phyloP scores from a whole-genome alignment of 2,329 filamentous ascomycete genomes.

The Aspergillus glaucus region DNA sequence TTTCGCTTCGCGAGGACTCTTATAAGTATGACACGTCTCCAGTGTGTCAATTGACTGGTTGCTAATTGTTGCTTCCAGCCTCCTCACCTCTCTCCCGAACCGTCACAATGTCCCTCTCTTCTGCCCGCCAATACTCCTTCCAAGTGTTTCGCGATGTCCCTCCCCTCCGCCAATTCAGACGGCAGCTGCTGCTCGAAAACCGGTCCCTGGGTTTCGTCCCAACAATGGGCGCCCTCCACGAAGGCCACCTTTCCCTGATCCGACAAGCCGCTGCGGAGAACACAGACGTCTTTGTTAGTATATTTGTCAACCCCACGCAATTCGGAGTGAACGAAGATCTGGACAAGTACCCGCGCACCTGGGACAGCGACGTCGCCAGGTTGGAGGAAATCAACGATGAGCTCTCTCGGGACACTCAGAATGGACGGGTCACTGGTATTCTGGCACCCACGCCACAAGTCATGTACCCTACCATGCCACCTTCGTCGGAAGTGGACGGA shows the following conservation, averaged over 20 bases:
- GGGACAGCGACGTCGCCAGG: slow-evolving; percentile 66
- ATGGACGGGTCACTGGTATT: slow-evolving; percentile 68
- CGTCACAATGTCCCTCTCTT: slow-evolving; percentile 13
- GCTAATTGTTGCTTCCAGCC: slow-evolving; percentile 12
- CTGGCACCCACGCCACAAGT: slow-evolving; percentile 76
- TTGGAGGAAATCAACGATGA: slow-evolving; percentile 65
- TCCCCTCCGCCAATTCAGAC: slow-evolving; percentile 63
- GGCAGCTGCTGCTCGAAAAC: slow-evolving; percentile 58
- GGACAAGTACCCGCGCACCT: slow-evolving; percentile 81
- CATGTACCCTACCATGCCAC: slow-evolving; percentile 81
- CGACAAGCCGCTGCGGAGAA: slow-evolving; percentile 77
- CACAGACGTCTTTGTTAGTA: slow-evolving; percentile 78
- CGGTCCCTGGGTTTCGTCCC: slow-evolving; percentile 81
- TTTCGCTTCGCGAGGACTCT: slow-evolving; percentile 23
- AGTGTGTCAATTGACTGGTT: not conserved
- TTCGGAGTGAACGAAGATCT: slow-evolving; percentile 88
- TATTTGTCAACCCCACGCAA: slow-evolving; percentile 96
- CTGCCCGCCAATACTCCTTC: slow-evolving; percentile 22
- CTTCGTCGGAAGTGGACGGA: slow-evolving; percentile 65
- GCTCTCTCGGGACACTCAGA: slow-evolving; percentile 46
- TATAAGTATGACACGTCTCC: slow-evolving; percentile 18
- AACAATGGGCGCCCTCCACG: slow-evolving; percentile 96
- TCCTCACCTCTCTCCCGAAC: slow-evolving; percentile 20
- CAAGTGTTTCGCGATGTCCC: slow-evolving; percentile 68
- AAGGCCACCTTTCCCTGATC: slow-evolving; percentile 80